Evolutionary conservation across 164 flowering plant genomes (phyloP).

Genomic region (Berberis thunbergii): DNA sequence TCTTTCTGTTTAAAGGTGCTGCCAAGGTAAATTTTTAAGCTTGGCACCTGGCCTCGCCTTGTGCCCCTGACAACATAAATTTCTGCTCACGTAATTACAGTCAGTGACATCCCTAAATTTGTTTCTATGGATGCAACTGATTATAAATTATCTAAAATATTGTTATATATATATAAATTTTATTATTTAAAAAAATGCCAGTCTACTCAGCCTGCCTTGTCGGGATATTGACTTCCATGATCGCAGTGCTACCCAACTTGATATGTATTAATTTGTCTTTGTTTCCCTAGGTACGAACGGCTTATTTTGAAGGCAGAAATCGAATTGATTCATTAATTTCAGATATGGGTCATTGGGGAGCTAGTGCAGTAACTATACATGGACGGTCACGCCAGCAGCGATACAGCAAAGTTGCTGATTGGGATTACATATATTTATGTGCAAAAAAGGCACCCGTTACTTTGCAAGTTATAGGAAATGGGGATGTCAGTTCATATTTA

Average conservation of each 20-base stretch:
- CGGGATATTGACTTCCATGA: not conserved
- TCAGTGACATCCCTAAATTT: too few relatives aligned
- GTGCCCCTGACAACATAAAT: too few relatives aligned
- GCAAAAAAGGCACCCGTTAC: slow-evolving; percentile 50
- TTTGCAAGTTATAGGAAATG: slow-evolving; percentile 85
- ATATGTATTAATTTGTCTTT: not conserved
- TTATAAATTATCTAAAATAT: too few relatives aligned
- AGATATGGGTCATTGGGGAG: slow-evolving; percentile 82
- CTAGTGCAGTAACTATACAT: slow-evolving; percentile 84
- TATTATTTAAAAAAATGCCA: too few relatives aligned
- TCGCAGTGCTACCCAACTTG: not conserved
- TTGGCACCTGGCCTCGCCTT: too few relatives aligned
- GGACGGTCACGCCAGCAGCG: slow-evolving; percentile 97
- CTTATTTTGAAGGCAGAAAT: slow-evolving; percentile 81
- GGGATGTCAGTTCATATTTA: slow-evolving; percentile 75
- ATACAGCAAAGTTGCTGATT: slow-evolving; percentile 91
- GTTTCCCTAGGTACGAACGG: slow-evolving; percentile 72
- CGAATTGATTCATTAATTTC: slow-evolving; percentile 75
- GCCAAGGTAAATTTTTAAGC: too few relatives aligned
- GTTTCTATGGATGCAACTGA: too few relatives aligned
- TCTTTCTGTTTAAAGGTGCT: too few relatives aligned
- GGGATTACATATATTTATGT: slow-evolving; percentile 87
- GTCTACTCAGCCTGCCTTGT: too few relatives aligned
- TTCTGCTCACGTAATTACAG: too few relatives aligned
- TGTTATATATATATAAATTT: too few relatives aligned